Percentiles rank a stretch among this genome's conserved stretches.
Conservation (phyloP, 495 filamentous ascomycete species). For the Hypoxylon cercidicola region DNA sequence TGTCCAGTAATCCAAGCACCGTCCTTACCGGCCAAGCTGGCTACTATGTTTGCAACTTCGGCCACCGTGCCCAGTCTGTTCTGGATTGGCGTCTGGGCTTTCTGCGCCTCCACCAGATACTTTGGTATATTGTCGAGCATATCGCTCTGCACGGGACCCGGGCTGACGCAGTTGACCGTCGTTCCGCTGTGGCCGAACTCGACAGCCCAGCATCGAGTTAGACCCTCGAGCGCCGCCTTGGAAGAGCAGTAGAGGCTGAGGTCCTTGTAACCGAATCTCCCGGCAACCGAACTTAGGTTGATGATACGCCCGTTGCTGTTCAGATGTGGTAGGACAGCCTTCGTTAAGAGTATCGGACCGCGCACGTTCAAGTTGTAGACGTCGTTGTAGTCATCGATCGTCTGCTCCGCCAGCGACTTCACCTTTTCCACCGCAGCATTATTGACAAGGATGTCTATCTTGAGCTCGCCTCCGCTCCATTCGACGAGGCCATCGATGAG, state of each 20-base stretch:
- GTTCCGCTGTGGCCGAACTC: constrained; percentile 70
- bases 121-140: constrained; percentile 64
- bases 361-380: constrained; percentile 69
- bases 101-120: constrained; percentile 65
- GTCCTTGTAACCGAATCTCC: constrained; percentile 50
- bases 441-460: constrained; percentile 71
- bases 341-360: constrained; percentile 68
- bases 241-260: constrained; percentile 64
- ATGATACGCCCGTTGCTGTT: constrained; percentile 61
- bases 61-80: constrained; percentile 66
- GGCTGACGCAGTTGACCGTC: constrained; percentile 70
- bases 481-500: constrained; percentile 15
- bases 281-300: constrained; percentile 63
- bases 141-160: constrained; percentile 71
- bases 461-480: constrained; percentile 36
- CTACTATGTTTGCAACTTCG: constrained; percentile 68
- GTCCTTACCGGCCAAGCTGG: constrained; percentile 59
- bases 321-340: constrained; percentile 64
- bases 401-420: constrained; percentile 62
- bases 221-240: constrained; percentile 77
- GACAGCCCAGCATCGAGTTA: constrained; percentile 69
- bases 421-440: constrained; percentile 65
- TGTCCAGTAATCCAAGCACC: constrained; percentile 72
- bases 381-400: constrained; percentile 67
- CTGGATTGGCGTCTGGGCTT: constrained; percentile 59